Conservation (phyloP, 1,139 yeast genomes). For the Hansenula lynferdii region DNA sequence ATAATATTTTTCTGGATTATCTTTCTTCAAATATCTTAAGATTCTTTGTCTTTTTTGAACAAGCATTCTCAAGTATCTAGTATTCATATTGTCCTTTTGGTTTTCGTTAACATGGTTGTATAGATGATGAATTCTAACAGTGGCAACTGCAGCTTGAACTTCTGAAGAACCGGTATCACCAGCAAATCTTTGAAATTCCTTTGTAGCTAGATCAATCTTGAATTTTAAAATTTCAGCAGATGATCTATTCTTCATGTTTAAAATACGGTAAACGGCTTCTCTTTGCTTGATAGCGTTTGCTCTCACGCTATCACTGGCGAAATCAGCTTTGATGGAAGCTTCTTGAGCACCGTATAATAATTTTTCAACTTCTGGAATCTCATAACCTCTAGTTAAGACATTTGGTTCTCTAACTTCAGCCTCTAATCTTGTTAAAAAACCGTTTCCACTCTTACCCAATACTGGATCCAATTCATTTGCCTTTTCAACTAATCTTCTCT, state of each 20-base stretch:
- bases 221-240: conserved; percentile 51
- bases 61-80: conserved; percentile 67
- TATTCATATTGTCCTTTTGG: conserved; percentile 69
- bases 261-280: conserved; percentile 65
- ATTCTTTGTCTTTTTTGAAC: conserved; percentile 88
- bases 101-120: conserved; percentile 71
- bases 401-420: conserved; percentile 60
- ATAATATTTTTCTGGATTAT: conserved; percentile 75
- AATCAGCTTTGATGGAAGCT: conserved; percentile 43
- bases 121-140: conserved; percentile 73
- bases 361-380: conserved; percentile 65
- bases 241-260: conserved; percentile 69
- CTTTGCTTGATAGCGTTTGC: conserved; percentile 55
- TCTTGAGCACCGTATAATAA: conserved; percentile 74
- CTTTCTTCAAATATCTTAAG: conserved; percentile 74
- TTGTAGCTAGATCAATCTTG: conserved; percentile 61
- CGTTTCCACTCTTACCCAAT: conserved; percentile 61
- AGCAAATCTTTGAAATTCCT: conserved; percentile 75
- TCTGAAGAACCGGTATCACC: conserved; percentile 96
- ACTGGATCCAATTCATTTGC: conserved; percentile 66
- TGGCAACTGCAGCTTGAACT: conserved; percentile 89
- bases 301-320: conserved; percentile 25
- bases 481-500: conserved; percentile 30
- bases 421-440: conserved; percentile 65
- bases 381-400: conserved; percentile 55